These are phyloP conservation scores for Salvia miltiorrhiza DNA, from an alignment of 257 asterid genomes.

Conservation along the genomic window DNA sequence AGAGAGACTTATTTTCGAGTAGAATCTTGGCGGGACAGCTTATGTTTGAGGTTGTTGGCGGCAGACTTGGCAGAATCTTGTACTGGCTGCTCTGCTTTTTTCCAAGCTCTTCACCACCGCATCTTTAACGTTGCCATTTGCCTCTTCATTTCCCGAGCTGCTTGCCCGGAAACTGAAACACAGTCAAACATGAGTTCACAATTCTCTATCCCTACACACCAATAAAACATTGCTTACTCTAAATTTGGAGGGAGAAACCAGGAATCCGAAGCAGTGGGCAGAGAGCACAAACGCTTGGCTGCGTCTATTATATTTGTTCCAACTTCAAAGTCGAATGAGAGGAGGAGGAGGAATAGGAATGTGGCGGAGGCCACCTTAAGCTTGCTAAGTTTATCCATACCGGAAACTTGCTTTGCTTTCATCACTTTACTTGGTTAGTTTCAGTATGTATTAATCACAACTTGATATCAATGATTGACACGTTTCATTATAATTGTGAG, in stretches of 20 bases:
- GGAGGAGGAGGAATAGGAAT: conserved; percentile 1
- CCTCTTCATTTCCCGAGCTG: background rate
- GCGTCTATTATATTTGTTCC: conserved; percentile 21
- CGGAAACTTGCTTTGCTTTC: no score
- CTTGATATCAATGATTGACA: background rate
- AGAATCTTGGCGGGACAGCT: no score
- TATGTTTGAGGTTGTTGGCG: background rate
- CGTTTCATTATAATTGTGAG: background rate
- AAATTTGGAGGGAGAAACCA: conserved; percentile 27
- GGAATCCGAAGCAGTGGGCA: conserved; percentile 28
- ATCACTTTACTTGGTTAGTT: no score
- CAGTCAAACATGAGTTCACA: no score
- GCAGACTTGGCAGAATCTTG: conserved; percentile 35
- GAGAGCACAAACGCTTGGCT: conserved; percentile 26
- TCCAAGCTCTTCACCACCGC: conserved; percentile 41
- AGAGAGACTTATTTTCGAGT: no score
- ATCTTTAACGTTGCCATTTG: conserved; percentile 33
- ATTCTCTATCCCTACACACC: no score
- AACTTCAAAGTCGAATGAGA: background rate
- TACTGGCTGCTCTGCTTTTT: conserved; percentile 28
- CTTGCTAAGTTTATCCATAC: background rate
- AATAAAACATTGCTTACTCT: no score
- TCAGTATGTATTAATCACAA: background rate
- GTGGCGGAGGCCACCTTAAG: background rate
- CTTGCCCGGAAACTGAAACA: conserved; percentile 23